These are phyloP conservation scores for Cryphonectria parasitica DNA, from an alignment of 2,329 filamentous ascomycete genomes.

Conservation along the genomic window DNA sequence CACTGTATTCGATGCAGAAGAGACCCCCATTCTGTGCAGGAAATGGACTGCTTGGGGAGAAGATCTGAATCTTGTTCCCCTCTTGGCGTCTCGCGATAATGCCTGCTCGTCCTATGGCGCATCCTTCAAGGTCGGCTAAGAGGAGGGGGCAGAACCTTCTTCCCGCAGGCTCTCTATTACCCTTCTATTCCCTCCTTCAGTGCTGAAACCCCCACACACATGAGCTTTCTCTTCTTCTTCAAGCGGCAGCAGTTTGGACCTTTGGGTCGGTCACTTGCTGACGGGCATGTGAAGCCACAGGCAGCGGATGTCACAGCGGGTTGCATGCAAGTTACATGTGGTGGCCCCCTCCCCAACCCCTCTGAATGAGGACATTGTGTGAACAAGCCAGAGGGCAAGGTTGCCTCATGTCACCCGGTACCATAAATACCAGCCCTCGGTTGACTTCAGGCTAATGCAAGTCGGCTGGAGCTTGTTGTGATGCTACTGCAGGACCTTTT, in stretches of 20 bases:
- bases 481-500: not conserved
- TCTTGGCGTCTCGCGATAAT: not conserved
- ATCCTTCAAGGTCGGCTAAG: not conserved
- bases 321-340: not conserved
- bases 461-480: not conserved
- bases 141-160: not conserved
- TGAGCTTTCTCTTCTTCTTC: not conserved
- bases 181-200: not conserved
- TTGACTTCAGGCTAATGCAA: conserved; percentile 6
- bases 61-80: not conserved
- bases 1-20: not conserved
- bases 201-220: not conserved
- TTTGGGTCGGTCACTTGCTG: not conserved
- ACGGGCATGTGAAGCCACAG: not conserved
- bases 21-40: not conserved
- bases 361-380: not conserved
- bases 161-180: not conserved
- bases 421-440: not conserved
- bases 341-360: not conserved
- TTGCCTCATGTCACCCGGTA: not conserved
- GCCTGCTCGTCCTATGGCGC: not conserved
- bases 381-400: conserved; percentile 2
- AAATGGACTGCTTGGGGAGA: not conserved
- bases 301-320: not conserved
- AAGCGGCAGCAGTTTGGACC: not conserved